A percentile compares a stretch with the other conserved stretches of the same genome.
Conservation (phyloP, 139 green algal species). For the Tetratostichococcus sp. region DNA sequence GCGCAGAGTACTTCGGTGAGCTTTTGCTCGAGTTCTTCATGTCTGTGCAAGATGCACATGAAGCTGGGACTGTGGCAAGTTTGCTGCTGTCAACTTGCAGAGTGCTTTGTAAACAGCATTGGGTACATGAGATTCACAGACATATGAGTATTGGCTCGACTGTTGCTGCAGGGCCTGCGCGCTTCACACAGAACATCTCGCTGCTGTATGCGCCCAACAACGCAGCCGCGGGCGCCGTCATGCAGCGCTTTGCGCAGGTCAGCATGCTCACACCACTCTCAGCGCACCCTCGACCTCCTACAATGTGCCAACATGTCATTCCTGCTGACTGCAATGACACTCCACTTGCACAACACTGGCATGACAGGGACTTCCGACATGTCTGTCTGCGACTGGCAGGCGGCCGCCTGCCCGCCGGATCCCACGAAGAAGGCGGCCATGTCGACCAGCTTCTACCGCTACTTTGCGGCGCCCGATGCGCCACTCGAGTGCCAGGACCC, state of each 20-base stretch:
- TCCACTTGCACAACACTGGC: too few species aligned
- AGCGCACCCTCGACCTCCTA: too few species aligned
- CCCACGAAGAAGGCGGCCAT: conserved; percentile 22
- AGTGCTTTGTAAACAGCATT: too few species aligned
- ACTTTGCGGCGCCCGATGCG: conserved; percentile 30
- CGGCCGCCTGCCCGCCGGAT: conserved; percentile 48
- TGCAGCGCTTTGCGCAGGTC: conserved; percentile 28
- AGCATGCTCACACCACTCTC: too few species aligned
- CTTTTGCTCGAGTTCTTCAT: background rate
- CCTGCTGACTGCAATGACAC: too few species aligned
- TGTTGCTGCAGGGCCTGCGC: conserved; percentile 55
- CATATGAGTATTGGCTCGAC: too few species aligned
- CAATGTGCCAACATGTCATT: too few species aligned
- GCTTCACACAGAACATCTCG: background rate
- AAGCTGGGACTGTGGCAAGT: too few species aligned
- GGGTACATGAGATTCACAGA: too few species aligned
- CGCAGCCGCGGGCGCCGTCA: conserved; percentile 21
- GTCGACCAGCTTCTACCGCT: conserved; percentile 45
- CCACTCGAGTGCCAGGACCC: conserved; percentile 23
- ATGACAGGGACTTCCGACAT: too few species aligned
- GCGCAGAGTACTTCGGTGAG: background rate
- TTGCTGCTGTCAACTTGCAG: too few species aligned
- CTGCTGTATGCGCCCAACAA: conserved; percentile 53
- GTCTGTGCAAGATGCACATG: background rate
- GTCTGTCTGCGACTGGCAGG: background rate